These are phyloP conservation scores for Pseudophaeomoniella oleicola DNA, from an alignment of 2,329 filamentous ascomycete genomes.

Conservation along the genomic window DNA sequence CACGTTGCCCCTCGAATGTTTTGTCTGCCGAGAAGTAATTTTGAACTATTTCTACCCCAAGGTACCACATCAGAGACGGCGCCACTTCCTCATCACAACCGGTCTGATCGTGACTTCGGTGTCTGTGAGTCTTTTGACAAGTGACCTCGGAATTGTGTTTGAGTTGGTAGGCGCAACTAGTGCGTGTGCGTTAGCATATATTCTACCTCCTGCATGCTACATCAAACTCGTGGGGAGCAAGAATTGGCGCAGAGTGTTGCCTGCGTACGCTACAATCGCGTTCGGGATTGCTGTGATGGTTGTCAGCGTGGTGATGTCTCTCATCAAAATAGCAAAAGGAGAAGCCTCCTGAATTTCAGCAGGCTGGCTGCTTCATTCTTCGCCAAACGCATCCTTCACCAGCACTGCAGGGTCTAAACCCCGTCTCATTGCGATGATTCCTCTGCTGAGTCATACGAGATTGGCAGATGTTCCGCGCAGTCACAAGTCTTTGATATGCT, in stretches of 20 bases:
- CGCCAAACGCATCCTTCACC: no score
- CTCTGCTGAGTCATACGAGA: no score
- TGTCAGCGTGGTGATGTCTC: constrained; percentile 61
- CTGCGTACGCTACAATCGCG: constrained; percentile 53
- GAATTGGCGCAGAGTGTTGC: constrained; percentile 52
- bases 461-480: no score
- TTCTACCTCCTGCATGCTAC: constrained; percentile 86
- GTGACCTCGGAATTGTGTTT: constrained; percentile 86
- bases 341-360: no score
- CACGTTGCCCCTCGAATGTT: constrained; percentile 87
- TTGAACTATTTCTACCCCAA: constrained; percentile 63
- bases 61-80: constrained; percentile 42
- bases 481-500: no score
- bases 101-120: constrained; percentile 67
- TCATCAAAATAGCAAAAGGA: no score
- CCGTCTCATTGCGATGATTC: no score
- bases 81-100: constrained; percentile 78
- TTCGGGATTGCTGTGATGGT: constrained; percentile 73
- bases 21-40: constrained; percentile 96
- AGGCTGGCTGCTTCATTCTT: no score
- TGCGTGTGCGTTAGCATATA: constrained; percentile 87
- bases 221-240: constrained; percentile 64
- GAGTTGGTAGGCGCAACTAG: constrained; percentile 92
- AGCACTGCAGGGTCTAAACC: no score
- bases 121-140: constrained; percentile 66